Base-by-base conservation (phyloP, 163 green algal species). In the Chlamydomonas reinhardtii region DNA sequence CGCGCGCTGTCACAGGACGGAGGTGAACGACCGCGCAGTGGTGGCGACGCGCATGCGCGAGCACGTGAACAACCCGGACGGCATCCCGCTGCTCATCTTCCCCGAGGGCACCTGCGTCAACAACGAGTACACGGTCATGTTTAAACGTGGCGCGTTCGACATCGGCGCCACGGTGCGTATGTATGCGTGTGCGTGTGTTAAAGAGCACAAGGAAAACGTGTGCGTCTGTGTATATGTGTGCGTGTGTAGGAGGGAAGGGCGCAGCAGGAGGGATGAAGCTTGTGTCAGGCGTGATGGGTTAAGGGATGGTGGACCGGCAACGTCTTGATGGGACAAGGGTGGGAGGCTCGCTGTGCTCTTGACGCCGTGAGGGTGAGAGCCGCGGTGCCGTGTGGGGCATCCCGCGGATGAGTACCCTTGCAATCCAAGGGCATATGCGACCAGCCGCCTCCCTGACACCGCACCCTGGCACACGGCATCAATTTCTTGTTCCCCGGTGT, bases 111-210 rank as follows among this genome's bases (percentile, higher is more conserved):
- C 97, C 34, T 99, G 98, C 91, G 98, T 99, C 29, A 99, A 99
- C 95, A 99, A 99, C 88, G 96, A 99, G 90, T 99, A 99, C 92
- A 97, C 92, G 78, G 97, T 99, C 86, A 99, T 99, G 96, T 99
- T 99, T 93, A 99, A 99, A 91, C 89, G 95, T 22, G 97, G 97
- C 5, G 97, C 97, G 0, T 99, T 99, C 89, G 98, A 99, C 85
- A 89, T 99, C 80, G 97, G 92, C 25, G 95, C 94, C 59, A 96
- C 94, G 3, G 96, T 87, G 71, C 19, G 62, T 29, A 4, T 17
- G 62, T 2, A 2, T 27, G 11, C 1, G 48, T 1, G 5, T 14
- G 5, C n/a, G n/a, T n/a, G n/a, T n/a, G n/a, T n/a, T n/a, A n/a
- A n/a, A n/a, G n/a, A n/a, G n/a, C n/a, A n/a, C n/a, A n/a, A n/a